phyloP scores from a whole-genome alignment of 176 grass and related monocot species.

The Saccharum officinarum region DNA sequence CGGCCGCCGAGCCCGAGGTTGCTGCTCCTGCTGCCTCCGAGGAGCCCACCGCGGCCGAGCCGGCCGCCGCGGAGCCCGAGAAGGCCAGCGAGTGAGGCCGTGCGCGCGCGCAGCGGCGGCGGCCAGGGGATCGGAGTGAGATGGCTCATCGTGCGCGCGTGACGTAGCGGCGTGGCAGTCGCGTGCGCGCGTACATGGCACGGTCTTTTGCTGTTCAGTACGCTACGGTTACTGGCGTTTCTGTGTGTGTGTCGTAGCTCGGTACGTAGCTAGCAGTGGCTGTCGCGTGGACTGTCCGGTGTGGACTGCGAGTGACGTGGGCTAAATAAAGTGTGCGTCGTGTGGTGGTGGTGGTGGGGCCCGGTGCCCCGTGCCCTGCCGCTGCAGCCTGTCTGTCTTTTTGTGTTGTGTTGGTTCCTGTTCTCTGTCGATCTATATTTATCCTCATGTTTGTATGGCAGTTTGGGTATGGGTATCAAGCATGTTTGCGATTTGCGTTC shows the following conservation, averaged over 20 bases:
- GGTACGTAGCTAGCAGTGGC: background rate
- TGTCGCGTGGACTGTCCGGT: background rate
- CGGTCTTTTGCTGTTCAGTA: background rate
- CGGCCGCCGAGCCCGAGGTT: background rate
- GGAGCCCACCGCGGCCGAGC: background rate
- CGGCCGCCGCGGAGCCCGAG: background rate
- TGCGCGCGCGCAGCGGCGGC: background rate
- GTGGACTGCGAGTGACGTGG: constrained; percentile 27
- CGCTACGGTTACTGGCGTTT: background rate
- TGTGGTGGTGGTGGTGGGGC: background rate
- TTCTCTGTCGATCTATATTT: background rate
- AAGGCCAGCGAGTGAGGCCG: constrained; percentile 5
- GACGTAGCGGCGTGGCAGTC: background rate
- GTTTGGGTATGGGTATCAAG: background rate
- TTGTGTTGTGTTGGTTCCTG: background rate
- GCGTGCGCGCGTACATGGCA: constrained; percentile 26
- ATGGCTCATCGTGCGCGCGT: background rate
- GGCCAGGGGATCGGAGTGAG: background rate
- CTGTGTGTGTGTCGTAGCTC: background rate
- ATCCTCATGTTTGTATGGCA: background rate
- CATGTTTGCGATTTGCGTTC: background rate
- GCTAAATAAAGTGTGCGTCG: constrained; percentile 36
- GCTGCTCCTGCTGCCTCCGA: background rate
- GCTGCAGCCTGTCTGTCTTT: background rate
- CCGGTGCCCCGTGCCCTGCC: constrained; percentile 3